Percentiles rank a stretch among this genome's conserved stretches.
These are phyloP conservation scores for Talaromyces borbonicus DNA, from an alignment of 495 filamentous ascomycete genomes.

Conservation along the genomic window DNA sequence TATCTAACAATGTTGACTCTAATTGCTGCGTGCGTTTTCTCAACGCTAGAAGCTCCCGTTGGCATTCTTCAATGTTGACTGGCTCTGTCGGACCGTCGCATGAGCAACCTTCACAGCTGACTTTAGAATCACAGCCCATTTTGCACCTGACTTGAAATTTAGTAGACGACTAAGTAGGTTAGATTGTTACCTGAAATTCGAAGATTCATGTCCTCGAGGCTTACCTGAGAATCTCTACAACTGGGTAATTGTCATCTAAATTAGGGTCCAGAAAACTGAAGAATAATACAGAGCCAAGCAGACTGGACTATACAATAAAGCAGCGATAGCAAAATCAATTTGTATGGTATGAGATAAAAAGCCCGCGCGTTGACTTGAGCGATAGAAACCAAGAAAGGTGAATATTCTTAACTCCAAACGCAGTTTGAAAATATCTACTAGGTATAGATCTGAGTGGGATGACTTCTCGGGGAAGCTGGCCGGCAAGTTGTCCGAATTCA, in stretches of 20 bases:
- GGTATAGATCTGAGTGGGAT: neutral
- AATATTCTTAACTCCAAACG: neutral
- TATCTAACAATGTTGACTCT: constrained; percentile 20
- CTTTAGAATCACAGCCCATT: constrained; percentile 9
- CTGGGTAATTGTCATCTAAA: no score
- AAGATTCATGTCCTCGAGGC: no score
- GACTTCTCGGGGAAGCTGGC: neutral
- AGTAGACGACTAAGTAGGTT: no score
- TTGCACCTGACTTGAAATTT: neutral
- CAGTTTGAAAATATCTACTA: neutral
- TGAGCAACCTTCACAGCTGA: constrained; percentile 19
- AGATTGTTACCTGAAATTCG: no score
- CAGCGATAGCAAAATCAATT: no score
- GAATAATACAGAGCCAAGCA: no score
- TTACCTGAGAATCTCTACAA: no score
- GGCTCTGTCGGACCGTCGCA: constrained; percentile 15
- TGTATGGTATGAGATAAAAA: no score
- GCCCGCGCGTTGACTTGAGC: no score
- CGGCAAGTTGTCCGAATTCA: constrained; percentile 5
- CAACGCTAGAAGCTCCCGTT: constrained; percentile 27
- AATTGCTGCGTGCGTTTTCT: constrained; percentile 27
- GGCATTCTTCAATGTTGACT: constrained; percentile 30
- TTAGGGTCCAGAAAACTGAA: no score
- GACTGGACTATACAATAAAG: no score
- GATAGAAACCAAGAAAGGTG: no score